Evolutionary conservation across 805 yeast species (phyloP), one percentile per base, ranked within the genome.

Genomic region (Spencermartinsiella europaea): DNA sequence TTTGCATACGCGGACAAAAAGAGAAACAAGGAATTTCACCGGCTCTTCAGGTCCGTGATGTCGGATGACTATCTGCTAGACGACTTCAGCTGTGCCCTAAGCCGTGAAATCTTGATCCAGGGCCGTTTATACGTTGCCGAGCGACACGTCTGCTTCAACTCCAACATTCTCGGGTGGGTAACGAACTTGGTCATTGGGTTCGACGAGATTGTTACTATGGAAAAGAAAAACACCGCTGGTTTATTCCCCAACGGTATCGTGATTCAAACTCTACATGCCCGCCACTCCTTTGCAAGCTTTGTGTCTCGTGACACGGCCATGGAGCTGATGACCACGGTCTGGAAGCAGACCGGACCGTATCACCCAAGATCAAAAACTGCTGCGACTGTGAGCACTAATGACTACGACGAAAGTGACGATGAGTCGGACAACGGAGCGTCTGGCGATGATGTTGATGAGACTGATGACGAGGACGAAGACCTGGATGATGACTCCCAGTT

Each of bases 141-240:
- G 53, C 75, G 76, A 44, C 79, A 83, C 58, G 60, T 91, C 3
- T 87, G 96, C 60, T 93, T 93, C 72, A 83, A 88, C 61, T 84
- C 96, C 5, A 84, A 83, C 55, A 71, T 93, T 34, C 68, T 91
- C 38, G 96, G 96, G 1, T 90, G 96, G 95, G 85, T 88, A 8
- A 87, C 96, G 7, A 85, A 78, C 52, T 68, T 90, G 34, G 76
- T 83, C 2, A 74, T 93, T 16, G 80, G 87, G 0, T 75, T 81
- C 54, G 77, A 74, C 40, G 95, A 88, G 46, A 78, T 93, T 21
- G 71, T 74, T 8, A 71, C 75, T 22, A 77, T 89, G 55, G 96
- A 91, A 58, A 86, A 87, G 64, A 83, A 81, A 48, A 74, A 81
- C 16, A 88, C 96, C 0, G 96, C 87, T 4, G 96, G 95, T 0